Conservation (phyloP, 2,329 filamentous ascomycete genomes). For the Botrytis sinoallii region DNA sequence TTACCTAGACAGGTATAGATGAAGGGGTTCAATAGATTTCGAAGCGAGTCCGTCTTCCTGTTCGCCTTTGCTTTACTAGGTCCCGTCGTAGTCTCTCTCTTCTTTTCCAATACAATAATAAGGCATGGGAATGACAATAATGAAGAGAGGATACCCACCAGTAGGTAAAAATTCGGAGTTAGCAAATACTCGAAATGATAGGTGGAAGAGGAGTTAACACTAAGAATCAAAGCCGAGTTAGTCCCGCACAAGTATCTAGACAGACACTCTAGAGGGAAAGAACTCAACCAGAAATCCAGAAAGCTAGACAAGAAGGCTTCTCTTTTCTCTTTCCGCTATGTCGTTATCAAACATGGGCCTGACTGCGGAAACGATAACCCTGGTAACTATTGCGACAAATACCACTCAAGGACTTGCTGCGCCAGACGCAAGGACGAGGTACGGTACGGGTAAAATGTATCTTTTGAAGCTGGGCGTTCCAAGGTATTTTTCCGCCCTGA, state of each 20-base stretch:
- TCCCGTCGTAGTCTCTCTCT: too few relatives aligned
- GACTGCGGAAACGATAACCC: neutral
- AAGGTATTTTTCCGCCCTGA: neutral
- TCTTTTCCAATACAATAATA: neutral
- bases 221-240: conserved; percentile 3
- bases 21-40: conserved; percentile 12
- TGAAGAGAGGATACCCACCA: neutral
- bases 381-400: conserved; percentile 16
- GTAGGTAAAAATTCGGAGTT: neutral
- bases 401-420: conserved; percentile 12
- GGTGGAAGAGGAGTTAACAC: neutral
- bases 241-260: neutral
- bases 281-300: neutral
- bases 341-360: conserved; percentile 4
- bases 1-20: neutral
- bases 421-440: conserved; percentile 19
- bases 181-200: neutral
- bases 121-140: neutral
- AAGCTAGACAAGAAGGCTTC: neutral
- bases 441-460: conserved; percentile 7
- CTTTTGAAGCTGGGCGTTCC: conserved; percentile 9
- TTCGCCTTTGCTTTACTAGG: neutral
- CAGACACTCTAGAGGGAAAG: neutral
- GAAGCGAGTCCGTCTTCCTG: conserved; percentile 12
- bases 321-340: neutral